Evolutionary conservation across 345 rosid genomes (phyloP).

Genomic region (Populus tremula): DNA sequence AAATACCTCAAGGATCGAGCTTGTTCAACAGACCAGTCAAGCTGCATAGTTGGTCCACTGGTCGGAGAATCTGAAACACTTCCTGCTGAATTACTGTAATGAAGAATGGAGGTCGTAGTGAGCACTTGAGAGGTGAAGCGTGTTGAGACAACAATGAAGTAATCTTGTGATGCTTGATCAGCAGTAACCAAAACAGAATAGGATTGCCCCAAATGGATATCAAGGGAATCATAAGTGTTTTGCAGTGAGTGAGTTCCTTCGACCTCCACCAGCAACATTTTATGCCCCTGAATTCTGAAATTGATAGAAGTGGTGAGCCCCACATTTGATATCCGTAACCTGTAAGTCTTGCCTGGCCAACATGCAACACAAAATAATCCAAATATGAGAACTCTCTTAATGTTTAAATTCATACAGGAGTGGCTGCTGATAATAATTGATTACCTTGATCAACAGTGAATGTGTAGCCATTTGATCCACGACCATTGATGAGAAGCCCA

Average conservation of each 20-base stretch:
- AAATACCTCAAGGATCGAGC: slow-evolving; percentile 32
- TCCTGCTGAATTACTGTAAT: slow-evolving; percentile 26
- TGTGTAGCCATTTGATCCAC: slow-evolving; percentile 51
- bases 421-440: neutral
- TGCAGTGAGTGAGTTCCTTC: slow-evolving; percentile 35
- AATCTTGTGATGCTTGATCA: slow-evolving; percentile 28
- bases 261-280: slow-evolving; percentile 28
- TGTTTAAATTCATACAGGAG: neutral
- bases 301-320: slow-evolving; percentile 28
- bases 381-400: neutral
- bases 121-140: slow-evolving; percentile 27
- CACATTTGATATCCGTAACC: slow-evolving; percentile 34
- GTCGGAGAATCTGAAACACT: slow-evolving; percentile 30
- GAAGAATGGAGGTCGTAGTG: slow-evolving; percentile 24
- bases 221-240: slow-evolving; percentile 29
- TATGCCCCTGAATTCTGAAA: slow-evolving; percentile 35
- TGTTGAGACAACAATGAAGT: slow-evolving; percentile 27
- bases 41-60: slow-evolving; percentile 28
- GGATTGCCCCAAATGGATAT: slow-evolving; percentile 33
- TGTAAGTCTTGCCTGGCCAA: slow-evolving; percentile 31
- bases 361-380: neutral
- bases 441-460: slow-evolving; percentile 60
- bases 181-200: slow-evolving; percentile 32
- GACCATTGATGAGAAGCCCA: slow-evolving; percentile 63
- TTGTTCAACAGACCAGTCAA: slow-evolving; percentile 34